phyloP scores from a whole-genome alignment of 208 protist species.

The Crithidia brevicula region DNA sequence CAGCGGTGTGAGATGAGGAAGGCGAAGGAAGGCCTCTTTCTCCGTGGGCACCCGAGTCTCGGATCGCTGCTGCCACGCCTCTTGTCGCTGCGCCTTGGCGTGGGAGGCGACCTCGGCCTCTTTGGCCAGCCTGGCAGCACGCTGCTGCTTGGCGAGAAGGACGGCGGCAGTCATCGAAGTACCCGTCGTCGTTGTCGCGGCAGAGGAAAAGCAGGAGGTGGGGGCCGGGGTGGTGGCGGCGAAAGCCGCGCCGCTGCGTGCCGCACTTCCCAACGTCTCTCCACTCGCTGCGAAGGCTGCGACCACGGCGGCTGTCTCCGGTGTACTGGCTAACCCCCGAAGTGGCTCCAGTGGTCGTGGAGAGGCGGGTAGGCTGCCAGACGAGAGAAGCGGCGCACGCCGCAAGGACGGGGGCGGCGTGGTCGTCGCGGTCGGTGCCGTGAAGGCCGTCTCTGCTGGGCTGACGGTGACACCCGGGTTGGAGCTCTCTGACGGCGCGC shows the following conservation, averaged over 20 bases:
- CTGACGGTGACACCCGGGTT: slow-evolving; percentile 4
- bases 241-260: no score
- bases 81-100: slow-evolving; percentile 14
- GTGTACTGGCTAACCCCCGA: neutral
- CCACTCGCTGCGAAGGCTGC: neutral
- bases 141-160: slow-evolving; percentile 27
- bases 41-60: slow-evolving; percentile 14
- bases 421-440: neutral
- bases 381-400: neutral
- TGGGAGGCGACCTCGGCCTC: slow-evolving; percentile 2
- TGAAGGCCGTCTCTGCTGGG: slow-evolving; percentile 7
- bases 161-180: slow-evolving; percentile 14
- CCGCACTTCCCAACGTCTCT: neutral
- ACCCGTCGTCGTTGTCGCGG: neutral
- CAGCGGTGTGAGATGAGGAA: slow-evolving; percentile 9
- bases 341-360: slow-evolving; percentile 5
- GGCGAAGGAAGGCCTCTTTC: slow-evolving; percentile 34
- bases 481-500: neutral
- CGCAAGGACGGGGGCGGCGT: neutral
- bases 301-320: neutral
- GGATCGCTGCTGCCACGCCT: slow-evolving; percentile 28
- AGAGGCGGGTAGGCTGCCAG: neutral
- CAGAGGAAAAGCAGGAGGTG: no score
- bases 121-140: slow-evolving; percentile 15
- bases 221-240: neutral